A percentile compares a stretch with the other conserved stretches of the same genome.
Evolutionary conservation across 2,329 filamentous ascomycete genomes (phyloP).

Genomic region (Cercospora beticola): DNA sequence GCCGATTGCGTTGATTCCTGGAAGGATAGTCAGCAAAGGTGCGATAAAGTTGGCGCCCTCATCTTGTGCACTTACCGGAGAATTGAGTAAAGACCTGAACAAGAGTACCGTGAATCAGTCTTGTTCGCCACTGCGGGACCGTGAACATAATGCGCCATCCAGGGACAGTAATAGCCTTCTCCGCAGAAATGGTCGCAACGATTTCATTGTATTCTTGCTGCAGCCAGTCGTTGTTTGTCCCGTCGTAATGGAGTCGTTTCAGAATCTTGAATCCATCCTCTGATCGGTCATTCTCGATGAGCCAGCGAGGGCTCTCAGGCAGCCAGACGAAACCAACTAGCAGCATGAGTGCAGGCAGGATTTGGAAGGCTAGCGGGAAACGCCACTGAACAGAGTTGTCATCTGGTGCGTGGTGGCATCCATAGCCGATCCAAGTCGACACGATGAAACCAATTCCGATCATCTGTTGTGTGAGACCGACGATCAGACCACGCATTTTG

Average conservation of each 20-base stretch:
- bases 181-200: slow-evolving; percentile 60
- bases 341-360: slow-evolving; percentile 46
- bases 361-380: slow-evolving; percentile 50
- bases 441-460: slow-evolving; percentile 59
- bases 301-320: slow-evolving; percentile 13
- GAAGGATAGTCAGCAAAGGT: neutral
- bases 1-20: slow-evolving; percentile 61
- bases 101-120: slow-evolving; percentile 60
- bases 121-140: slow-evolving; percentile 59
- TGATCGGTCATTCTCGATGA: slow-evolving; percentile 33
- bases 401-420: slow-evolving; percentile 42
- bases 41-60: neutral
- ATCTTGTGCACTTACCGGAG: slow-evolving; percentile 32
- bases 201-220: slow-evolving; percentile 60
- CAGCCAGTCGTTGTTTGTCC: slow-evolving; percentile 58
- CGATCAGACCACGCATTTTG: slow-evolving; percentile 58
- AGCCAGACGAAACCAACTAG: slow-evolving; percentile 39
- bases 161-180: slow-evolving; percentile 54
- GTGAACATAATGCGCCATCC: slow-evolving; percentile 60
- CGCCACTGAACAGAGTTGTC: slow-evolving; percentile 40
- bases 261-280: slow-evolving; percentile 31
- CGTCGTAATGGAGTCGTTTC: slow-evolving; percentile 55
- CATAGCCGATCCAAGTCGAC: slow-evolving; percentile 55
- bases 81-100: slow-evolving; percentile 68
- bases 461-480: slow-evolving; percentile 59